phyloP scores from a whole-genome alignment of 495 filamentous ascomycete species.

The Penicilliopsis zonata region DNA sequence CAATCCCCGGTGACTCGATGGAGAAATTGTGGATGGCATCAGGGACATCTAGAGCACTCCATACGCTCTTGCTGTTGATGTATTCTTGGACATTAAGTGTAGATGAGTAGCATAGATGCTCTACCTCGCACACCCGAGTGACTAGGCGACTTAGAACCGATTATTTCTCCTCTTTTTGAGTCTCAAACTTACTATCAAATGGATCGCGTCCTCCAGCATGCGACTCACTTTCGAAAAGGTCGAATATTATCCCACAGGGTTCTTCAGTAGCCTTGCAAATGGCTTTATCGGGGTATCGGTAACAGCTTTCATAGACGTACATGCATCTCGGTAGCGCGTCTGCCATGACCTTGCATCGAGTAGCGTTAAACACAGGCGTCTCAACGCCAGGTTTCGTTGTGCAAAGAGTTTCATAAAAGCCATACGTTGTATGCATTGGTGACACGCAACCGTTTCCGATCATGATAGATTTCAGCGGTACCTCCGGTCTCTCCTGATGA shows the following conservation, averaged over 20 bases:
- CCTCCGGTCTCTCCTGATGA: background rate
- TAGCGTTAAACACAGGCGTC: background rate
- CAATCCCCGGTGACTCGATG: conserved; percentile 9
- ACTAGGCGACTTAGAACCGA: conserved; percentile 23
- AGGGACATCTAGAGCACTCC: conserved; percentile 10
- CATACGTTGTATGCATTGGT: background rate
- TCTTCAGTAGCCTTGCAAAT: background rate
- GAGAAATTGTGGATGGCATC: conserved; percentile 9
- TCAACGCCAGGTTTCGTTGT: background rate
- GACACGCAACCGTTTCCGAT: background rate
- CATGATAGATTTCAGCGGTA: background rate
- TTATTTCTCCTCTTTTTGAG: conserved; percentile 19
- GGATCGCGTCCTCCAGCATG: conserved; percentile 22
- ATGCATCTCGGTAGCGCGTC: background rate
- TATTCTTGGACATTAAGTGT: conserved; percentile 11
- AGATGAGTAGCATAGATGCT: conserved; percentile 16
- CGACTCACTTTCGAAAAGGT: background rate
- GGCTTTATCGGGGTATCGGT: background rate
- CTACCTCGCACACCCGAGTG: conserved; percentile 12
- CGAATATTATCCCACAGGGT: background rate
- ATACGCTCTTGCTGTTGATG: conserved; percentile 14
- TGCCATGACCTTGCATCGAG: background rate
- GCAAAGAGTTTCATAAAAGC: background rate
- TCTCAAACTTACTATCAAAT: conserved; percentile 24
- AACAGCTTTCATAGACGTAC: background rate